A percentile compares a stretch with the other conserved stretches of the same genome.
Conservation (phyloP, 2,329 filamentous ascomycete species). For the Calonectria pseudoreteaudii region DNA sequence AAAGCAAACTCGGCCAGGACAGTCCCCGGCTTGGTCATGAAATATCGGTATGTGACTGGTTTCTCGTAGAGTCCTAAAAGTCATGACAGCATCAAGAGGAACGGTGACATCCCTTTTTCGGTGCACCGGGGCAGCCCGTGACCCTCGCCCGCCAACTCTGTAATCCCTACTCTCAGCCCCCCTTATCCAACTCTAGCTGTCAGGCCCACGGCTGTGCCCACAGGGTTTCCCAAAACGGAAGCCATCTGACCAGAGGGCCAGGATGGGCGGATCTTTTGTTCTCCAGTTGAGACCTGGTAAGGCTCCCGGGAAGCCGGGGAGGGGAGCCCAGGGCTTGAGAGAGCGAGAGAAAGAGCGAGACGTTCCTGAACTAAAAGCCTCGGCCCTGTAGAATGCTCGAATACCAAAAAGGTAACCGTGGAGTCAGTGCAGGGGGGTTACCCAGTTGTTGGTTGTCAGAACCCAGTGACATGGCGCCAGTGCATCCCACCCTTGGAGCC, state of each 20-base stretch:
- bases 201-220: neutral
- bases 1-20: neutral
- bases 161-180: neutral
- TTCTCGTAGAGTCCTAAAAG: neutral
- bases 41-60: neutral
- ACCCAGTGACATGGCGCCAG: neutral
- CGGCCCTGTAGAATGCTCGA: neutral
- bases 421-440: neutral
- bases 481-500: neutral
- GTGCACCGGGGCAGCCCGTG: neutral
- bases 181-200: neutral
- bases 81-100: neutral
- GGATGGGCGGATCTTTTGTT: conserved; percentile 6
- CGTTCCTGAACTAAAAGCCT: neutral
- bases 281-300: neutral
- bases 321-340: neutral
- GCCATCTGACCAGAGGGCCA: neutral
- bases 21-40: neutral
- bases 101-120: neutral
- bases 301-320: conserved; percentile 7
- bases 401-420: neutral
- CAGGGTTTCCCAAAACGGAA: neutral
- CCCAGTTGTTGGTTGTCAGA: neutral
- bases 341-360: neutral
- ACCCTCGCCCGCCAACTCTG: neutral